These are phyloP conservation scores for Termitomyces sp. DNA, from an alignment of 768 basidiomycete genomes.

Conservation along the genomic window DNA sequence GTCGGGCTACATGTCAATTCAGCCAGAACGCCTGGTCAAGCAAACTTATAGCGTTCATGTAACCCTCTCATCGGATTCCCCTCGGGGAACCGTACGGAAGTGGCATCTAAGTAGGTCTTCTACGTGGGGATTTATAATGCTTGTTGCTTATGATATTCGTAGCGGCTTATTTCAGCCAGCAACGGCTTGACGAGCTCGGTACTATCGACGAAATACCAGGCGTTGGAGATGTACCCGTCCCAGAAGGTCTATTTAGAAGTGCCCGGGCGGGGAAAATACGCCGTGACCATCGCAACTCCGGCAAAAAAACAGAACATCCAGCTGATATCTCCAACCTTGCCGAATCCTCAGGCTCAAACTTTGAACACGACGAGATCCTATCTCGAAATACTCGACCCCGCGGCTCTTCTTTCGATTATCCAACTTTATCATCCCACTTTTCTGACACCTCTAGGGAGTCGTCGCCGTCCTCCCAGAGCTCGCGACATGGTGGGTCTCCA, in stretches of 20 bases:
- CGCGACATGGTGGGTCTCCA: slow-evolving; percentile 20
- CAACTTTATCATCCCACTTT: slow-evolving; percentile 22
- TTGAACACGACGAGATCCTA: slow-evolving; percentile 16
- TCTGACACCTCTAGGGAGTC: slow-evolving; percentile 32
- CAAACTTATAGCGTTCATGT: slow-evolving; percentile 84
- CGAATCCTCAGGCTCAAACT: slow-evolving; percentile 16
- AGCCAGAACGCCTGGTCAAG: slow-evolving; percentile 69
- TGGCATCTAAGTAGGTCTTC: slow-evolving; percentile 76
- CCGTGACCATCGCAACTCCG: slow-evolving; percentile 44
- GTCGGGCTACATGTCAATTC: slow-evolving; percentile 27
- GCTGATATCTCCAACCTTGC: slow-evolving; percentile 23
- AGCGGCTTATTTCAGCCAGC: slow-evolving; percentile 87
- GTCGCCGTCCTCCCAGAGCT: slow-evolving; percentile 36
- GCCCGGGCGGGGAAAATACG: slow-evolving; percentile 66
- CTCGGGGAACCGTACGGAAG: slow-evolving; percentile 55
- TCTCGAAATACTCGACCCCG: slow-evolving; percentile 20
- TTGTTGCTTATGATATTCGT: slow-evolving; percentile 28
- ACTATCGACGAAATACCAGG: slow-evolving; percentile 70
- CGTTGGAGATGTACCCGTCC: slow-evolving; percentile 63
- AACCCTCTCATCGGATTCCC: slow-evolving; percentile 52
- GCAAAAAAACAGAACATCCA: slow-evolving; percentile 26
- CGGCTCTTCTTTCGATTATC: slow-evolving; percentile 18
- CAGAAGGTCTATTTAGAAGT: slow-evolving; percentile 77
- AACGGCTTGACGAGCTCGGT: slow-evolving; percentile 63
- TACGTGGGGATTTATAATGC: slow-evolving; percentile 3